Evolutionary conservation across 371 early-diverging fungal genomes (phyloP), one percentile per base, ranked within the genome.

Genomic region (Haplosporangium sp.): DNA sequence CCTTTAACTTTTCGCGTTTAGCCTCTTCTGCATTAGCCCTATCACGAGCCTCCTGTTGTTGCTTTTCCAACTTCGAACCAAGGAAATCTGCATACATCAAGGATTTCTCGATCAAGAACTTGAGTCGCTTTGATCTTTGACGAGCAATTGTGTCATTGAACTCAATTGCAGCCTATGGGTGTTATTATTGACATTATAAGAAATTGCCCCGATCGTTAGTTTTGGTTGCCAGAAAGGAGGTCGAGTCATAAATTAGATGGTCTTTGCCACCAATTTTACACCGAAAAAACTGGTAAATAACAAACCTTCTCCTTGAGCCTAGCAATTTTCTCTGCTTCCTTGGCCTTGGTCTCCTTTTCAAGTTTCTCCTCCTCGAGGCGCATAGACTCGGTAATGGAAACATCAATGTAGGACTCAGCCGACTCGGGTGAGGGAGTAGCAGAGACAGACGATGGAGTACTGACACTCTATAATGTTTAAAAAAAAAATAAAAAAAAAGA

Each of bases 21-120:
- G 63, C 68, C 48, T 77, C 77, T 44, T 84, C 83, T 11, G 79
- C 66, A n/a, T 82, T 72, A n/a, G 87, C 86, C 63, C 81, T 87
- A 70, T 90, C 88, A 27, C 87, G 84, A 34, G 88, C 89, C 62
- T 94, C 92, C 74, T 90, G 87, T 69, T 95, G 93, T 59, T 95
- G 93, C 65, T 86, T 86, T 57, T 94, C 94, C 71, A 96, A 83
- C 77, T 93, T 92, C 27, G 89, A 83, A 2, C 94, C 90, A 10
- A 96, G 84, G 66, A 95, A 95, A 27, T 89, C 88, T 35, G 94
- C 92, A 82, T 96, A 96, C 6, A 94, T 89, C 4, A 95, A 88
- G 0, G 96, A 95, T 64, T 91, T 92, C 72, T 94, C 93, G 17
- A 96, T 83, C 70, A 96, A 87, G 74, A 94, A 94, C 74, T 92